These are phyloP conservation scores for Pyrenochaeta sp. DNA, from an alignment of 2,329 filamentous ascomycete species.

Conservation along the genomic window DNA sequence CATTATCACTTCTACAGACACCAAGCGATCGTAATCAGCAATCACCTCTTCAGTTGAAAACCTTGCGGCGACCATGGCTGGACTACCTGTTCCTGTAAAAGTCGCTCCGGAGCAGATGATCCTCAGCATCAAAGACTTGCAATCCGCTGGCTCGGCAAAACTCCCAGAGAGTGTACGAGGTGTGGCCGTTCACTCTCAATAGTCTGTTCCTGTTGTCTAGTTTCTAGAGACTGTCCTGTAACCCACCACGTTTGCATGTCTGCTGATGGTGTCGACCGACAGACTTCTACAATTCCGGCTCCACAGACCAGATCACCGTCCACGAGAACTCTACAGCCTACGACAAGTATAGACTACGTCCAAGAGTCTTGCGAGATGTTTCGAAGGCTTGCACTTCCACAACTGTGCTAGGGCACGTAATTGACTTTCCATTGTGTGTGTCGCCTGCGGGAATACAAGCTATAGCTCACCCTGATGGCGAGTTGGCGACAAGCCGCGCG, in stretches of 20 bases:
- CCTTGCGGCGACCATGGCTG: neutral
- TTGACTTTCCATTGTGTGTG: slow-evolving; percentile 48
- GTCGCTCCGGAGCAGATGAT: slow-evolving; percentile 9
- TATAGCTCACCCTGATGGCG: slow-evolving; percentile 70
- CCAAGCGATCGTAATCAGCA: neutral
- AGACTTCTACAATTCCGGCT: slow-evolving; percentile 68
- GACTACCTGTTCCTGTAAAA: neutral
- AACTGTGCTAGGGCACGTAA: slow-evolving; percentile 44
- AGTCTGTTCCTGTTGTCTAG: neutral
- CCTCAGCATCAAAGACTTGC: slow-evolving; percentile 51
- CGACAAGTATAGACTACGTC: slow-evolving; percentile 41
- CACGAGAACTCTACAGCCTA: slow-evolving; percentile 46
- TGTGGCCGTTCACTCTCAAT: neutral
- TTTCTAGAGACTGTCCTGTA: too few relatives aligned
- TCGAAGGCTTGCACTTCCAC: slow-evolving; percentile 31
- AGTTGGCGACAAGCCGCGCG: slow-evolving; percentile 67
- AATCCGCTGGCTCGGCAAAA: slow-evolving; percentile 24
- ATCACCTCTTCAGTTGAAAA: neutral
- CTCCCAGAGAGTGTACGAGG: slow-evolving; percentile 18
- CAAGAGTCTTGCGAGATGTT: slow-evolving; percentile 44
- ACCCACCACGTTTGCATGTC: neutral
- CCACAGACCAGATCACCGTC: slow-evolving; percentile 62
- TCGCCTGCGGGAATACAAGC: slow-evolving; percentile 70
- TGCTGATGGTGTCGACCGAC: neutral
- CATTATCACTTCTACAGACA: neutral